Evolutionary conservation across 2,329 filamentous ascomycete species (phyloP), one percentile per base, ranked within the genome.

Genomic region (Alternaria sp.): DNA sequence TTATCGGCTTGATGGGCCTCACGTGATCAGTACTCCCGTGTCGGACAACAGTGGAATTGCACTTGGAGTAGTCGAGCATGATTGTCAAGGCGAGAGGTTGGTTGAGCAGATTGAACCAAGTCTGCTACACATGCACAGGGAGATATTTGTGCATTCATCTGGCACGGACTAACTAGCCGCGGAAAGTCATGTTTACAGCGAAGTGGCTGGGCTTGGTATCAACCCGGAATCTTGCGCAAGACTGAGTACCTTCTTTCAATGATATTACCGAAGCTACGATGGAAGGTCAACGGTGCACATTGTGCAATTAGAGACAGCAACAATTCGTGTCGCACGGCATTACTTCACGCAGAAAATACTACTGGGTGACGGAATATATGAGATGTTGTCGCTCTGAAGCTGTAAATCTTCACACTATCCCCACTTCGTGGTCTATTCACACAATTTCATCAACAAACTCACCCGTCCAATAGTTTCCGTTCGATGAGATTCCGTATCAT

Each of bases 121-220:
- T 8, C 16, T 38, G 34, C 34, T 38, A n/a, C 34, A 38, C 16
- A n/a, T 3, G 5, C 6, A n/a, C 14, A n/a, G 32, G 12, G 12
- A 38, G 16, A 38, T 7, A 0, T 16, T 8, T 38, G 0, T 38
- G 0, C 5, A 38, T 8, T 1, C 34, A n/a, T n/a, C 6, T n/a
- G 7, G 8, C 34, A 4, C 34, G n/a, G 4, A 7, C 14, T n/a
- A 2, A 38, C 34, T 0, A n/a, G 34, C 20, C 20, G 20, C 16
- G 14, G 14, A 4, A 38, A n/a, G 16, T 8, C 34, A 38, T 38
- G 16, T n/a, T n/a, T 8, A 38, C 16, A 38, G 34, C 34, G 16
- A n/a, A 0, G 34, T n/a, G 34, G 34, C 16, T 18, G 34, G 8
- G 16, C 16, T 38, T 38, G 16, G 34, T 38, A 38, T 38, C 16